Conservation (phyloP, 192 early-diverging fungal species). For the Linnemannia schmuckeri region DNA sequence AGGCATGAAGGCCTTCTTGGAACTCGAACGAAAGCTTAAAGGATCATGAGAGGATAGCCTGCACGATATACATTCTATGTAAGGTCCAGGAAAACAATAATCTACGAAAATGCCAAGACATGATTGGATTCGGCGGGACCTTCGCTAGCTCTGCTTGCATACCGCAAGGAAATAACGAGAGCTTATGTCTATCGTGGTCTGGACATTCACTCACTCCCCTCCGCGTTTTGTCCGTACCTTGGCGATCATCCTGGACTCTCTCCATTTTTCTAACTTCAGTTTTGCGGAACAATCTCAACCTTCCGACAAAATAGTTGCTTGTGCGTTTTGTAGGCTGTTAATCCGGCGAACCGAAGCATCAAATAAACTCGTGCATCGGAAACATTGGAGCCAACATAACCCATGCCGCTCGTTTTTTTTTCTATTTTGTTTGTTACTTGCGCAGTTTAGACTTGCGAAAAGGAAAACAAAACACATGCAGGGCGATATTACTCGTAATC, state of each 20-base stretch:
- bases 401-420: neutral
- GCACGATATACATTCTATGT: neutral
- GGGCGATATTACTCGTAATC: neutral
- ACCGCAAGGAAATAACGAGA: neutral
- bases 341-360: neutral
- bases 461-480: neutral
- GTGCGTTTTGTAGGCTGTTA: neutral
- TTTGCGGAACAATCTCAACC: neutral
- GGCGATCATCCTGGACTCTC: neutral
- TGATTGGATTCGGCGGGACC: no score
- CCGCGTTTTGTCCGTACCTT: neutral
- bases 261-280: neutral
- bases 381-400: neutral
- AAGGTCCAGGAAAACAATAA: neutral
- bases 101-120: neutral
- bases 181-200: neutral
- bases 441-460: neutral
- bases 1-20: slow-evolving; percentile 67
- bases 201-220: neutral
- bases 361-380: neutral
- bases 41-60: slow-evolving; percentile 22
- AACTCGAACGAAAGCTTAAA: slow-evolving; percentile 60
- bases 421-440: neutral
- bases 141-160: neutral
- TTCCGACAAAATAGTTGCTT: neutral